phyloP scores from a whole-genome alignment of 2,329 filamentous ascomycete genomes.

The Botrytis paeoniae region DNA sequence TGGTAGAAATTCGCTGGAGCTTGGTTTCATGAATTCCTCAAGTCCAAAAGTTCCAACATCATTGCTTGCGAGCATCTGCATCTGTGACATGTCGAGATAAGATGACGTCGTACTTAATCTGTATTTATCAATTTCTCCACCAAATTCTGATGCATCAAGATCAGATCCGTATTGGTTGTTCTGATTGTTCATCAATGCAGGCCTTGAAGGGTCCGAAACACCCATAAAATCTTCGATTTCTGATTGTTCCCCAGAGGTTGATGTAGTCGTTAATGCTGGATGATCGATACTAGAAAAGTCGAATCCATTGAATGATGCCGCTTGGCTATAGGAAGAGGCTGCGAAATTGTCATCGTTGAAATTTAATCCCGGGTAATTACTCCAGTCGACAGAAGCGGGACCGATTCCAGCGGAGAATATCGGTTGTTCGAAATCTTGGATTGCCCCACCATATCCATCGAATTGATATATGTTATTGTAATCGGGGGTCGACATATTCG shows the following conservation, averaged over 20 bases:
- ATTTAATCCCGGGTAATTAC: constrained; percentile 51
- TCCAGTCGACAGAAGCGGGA: constrained; percentile 54
- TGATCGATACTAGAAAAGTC: constrained; percentile 56
- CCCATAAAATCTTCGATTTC: constrained; percentile 59
- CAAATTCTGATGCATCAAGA: constrained; percentile 40
- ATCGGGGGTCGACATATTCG: constrained; percentile 48
- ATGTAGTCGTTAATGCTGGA: constrained; percentile 54
- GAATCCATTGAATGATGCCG: constrained; percentile 51
- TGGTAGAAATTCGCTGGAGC: constrained; percentile 22
- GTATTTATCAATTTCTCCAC: constrained; percentile 47
- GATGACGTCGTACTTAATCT: constrained; percentile 49
- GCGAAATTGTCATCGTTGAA: constrained; percentile 50
- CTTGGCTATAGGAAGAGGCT: constrained; percentile 54
- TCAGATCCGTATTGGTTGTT: constrained; percentile 42
- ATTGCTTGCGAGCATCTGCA: constrained; percentile 44
- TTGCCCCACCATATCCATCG: constrained; percentile 49
- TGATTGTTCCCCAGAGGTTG: constrained; percentile 65
- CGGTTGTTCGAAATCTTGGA: constrained; percentile 49
- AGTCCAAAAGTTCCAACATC: constrained; percentile 53
- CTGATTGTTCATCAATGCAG: constrained; percentile 42
- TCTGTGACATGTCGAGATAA: constrained; percentile 48
- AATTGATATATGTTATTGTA: constrained; percentile 44
- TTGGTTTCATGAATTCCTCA: constrained; percentile 51
- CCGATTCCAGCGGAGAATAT: constrained; percentile 62
- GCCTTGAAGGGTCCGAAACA: constrained; percentile 40